A percentile compares a stretch with the other conserved stretches of the same genome.
Conservation (phyloP, 352 stramenopile species). For the Vaucheria bursata region DNA sequence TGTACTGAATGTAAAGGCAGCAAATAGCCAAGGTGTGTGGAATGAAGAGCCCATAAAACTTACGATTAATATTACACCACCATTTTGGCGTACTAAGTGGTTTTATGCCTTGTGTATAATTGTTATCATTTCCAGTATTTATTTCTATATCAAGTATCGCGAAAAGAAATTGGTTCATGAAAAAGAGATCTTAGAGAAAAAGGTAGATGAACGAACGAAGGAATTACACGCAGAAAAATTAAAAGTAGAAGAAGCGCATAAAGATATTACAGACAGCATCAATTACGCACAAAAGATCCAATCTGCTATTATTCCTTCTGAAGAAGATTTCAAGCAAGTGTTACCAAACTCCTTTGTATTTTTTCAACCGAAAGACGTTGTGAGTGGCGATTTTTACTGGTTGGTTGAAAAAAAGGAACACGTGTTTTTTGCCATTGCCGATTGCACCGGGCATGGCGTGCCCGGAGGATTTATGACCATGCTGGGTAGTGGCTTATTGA, state of each 20-base stretch:
- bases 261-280: conserved; percentile 1
- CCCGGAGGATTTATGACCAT: background rate
- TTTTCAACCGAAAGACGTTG: background rate
- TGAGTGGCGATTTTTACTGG: no score
- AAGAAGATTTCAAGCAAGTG: background rate
- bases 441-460: no score
- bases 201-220: background rate
- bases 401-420: background rate
- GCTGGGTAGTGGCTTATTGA: background rate
- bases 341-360: background rate
- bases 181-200: background rate
- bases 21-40: background rate
- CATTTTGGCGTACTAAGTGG: background rate
- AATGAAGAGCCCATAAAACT: background rate
- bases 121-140: background rate
- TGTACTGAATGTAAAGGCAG: background rate
- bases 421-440: background rate
- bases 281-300: conserved; percentile 2
- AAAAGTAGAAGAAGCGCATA: background rate
- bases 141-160: background rate
- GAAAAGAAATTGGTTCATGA: background rate
- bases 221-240: background rate
- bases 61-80: background rate
- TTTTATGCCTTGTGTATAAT: background rate
- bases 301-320: background rate